Percentiles rank a stretch among this genome's conserved stretches.
phyloP scores from a whole-genome alignment of 1,139 yeast genomes.

The Lodderomyces pseudojiufengensis region DNA sequence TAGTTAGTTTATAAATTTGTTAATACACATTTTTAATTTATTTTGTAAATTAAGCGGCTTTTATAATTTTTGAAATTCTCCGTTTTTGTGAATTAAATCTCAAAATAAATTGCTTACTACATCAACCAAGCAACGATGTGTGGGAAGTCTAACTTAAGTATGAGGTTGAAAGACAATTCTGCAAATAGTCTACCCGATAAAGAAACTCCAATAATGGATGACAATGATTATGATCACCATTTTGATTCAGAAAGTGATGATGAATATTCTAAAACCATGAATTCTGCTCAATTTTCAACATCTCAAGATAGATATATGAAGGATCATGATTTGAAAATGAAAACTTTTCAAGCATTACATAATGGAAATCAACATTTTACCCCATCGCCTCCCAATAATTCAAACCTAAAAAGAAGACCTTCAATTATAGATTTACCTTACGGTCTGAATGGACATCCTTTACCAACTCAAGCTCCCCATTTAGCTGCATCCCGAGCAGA shows the following conservation, averaged over 20 bases:
- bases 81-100: too few species aligned
- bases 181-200: conserved; percentile 5
- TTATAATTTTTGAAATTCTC: too few species aligned
- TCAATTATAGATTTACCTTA: conserved; percentile 4
- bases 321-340: conserved; percentile 68
- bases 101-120: not conserved
- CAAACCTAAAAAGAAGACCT: conserved; percentile 1
- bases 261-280: conserved; percentile 27
- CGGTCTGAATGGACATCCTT: conserved; percentile 32
- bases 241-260: conserved; percentile 28
- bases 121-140: too few species aligned
- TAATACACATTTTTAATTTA: not conserved
- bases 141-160: conserved; percentile 9
- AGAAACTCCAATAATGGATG: conserved; percentile 17
- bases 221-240: conserved; percentile 16
- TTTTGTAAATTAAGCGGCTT: not conserved
- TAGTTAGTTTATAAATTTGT: conserved; percentile 1
- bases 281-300: conserved; percentile 58
- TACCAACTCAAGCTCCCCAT: conserved; percentile 16
- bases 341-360: conserved; percentile 57
- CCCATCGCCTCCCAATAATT: conserved; percentile 10
- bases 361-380: conserved; percentile 6
- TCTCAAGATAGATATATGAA: conserved; percentile 64
- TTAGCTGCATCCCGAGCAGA: conserved; percentile 11
- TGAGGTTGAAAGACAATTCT: conserved; percentile 9